phyloP scores from a whole-genome alignment of 129 eudicot genomes.

The Flaveria brownii region DNA sequence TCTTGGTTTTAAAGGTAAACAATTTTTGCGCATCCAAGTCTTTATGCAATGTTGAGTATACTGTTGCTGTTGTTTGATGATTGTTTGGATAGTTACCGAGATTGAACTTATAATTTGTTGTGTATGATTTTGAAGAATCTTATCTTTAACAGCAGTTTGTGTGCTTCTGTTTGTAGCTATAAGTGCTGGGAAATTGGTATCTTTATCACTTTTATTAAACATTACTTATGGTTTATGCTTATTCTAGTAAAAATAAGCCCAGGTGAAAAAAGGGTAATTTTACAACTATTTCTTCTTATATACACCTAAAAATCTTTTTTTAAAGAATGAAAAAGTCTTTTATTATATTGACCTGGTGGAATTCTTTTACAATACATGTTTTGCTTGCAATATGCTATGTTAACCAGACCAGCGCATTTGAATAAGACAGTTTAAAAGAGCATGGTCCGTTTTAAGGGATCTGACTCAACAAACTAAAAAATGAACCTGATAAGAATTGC shows the following conservation, averaged over 20 bases:
- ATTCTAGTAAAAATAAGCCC: background rate
- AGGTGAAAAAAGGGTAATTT: background rate
- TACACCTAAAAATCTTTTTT: no score
- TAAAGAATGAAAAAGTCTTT: background rate
- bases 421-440: background rate
- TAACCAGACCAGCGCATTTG: background rate
- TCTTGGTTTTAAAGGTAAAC: conserved; percentile 75
- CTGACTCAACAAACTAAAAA: background rate
- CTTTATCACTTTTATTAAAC: background rate
- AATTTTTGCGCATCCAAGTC: background rate
- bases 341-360: background rate
- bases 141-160: background rate
- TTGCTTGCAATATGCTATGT: background rate
- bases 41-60: background rate
- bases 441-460: background rate
- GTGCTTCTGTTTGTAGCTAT: background rate
- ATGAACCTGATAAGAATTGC: conserved; percentile 13
- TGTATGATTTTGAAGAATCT: conserved; percentile 1
- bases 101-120: conserved; percentile 1
- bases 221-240: conserved; percentile 11
- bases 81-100: background rate
- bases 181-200: conserved; percentile 5
- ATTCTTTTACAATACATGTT: background rate
- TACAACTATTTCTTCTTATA: background rate
- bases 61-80: background rate